Conservation (phyloP, 2,329 filamentous ascomycete genomes). For the Rutstroemia sp. region DNA sequence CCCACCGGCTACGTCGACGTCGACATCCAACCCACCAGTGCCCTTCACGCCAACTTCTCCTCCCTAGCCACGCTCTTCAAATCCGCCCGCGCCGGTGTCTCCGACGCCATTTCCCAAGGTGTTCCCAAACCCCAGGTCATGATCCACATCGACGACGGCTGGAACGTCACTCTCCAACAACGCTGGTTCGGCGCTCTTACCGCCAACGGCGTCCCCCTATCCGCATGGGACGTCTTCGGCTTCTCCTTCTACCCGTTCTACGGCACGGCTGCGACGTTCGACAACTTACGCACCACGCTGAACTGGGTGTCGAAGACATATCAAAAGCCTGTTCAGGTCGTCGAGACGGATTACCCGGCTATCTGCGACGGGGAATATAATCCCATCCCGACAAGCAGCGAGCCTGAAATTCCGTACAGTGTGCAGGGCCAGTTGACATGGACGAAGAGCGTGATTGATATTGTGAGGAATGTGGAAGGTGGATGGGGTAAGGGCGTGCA, state of each 20-base stretch:
- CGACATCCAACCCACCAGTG: constrained; percentile 28
- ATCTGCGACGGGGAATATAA: constrained; percentile 50
- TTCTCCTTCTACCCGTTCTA: constrained; percentile 71
- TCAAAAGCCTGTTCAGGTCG: constrained; percentile 59
- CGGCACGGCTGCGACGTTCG: constrained; percentile 49
- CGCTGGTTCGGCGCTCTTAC: constrained; percentile 55
- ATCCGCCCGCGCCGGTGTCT: constrained; percentile 51
- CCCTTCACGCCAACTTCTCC: constrained; percentile 36
- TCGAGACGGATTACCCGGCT: constrained; percentile 64
- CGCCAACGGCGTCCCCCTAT: constrained; percentile 43
- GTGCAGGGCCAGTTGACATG: constrained; percentile 55
- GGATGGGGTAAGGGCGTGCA: constrained; percentile 50
- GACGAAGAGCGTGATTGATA: constrained; percentile 48
- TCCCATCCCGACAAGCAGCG: constrained; percentile 26
- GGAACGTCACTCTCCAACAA: constrained; percentile 58
- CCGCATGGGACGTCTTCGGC: constrained; percentile 63
- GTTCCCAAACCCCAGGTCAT: constrained; percentile 54
- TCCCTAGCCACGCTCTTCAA: constrained; percentile 58
- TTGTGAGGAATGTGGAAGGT: constrained; percentile 45
- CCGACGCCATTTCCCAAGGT: constrained; percentile 46
- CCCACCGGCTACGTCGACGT: constrained; percentile 49
- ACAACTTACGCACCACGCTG: constrained; percentile 46
- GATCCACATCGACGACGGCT: constrained; percentile 69
- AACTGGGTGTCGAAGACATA: constrained; percentile 51
- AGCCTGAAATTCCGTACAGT: constrained; percentile 50